A percentile compares a stretch with the other conserved stretches of the same genome.
Conservation (phyloP, 179 eudicot species). For the Carnegiea gigantea region DNA sequence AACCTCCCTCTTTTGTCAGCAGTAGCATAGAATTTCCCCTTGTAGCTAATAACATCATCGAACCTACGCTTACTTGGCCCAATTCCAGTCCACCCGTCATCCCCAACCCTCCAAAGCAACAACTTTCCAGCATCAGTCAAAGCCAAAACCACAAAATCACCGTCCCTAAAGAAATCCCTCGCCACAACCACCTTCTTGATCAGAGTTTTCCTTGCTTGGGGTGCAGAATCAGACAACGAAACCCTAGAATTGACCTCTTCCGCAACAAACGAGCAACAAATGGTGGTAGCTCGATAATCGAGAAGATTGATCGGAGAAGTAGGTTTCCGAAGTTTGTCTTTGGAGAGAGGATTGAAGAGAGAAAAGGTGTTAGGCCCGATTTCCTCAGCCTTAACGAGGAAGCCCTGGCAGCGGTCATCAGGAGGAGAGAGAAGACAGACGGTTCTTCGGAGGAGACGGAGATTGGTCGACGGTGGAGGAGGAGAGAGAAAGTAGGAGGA, state of each 20-base stretch:
- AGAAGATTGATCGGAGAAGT: neutral
- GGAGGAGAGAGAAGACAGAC: constrained; percentile 11
- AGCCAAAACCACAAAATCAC: constrained; percentile 21
- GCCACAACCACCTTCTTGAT: constrained; percentile 13
- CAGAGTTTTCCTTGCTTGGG: neutral
- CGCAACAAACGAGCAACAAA: neutral
- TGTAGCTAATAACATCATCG: constrained; percentile 18
- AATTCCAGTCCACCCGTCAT: constrained; percentile 20
- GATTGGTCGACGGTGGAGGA: neutral
- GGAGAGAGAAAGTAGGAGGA: neutral
- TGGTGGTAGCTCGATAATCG: neutral
- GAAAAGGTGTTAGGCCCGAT: neutral
- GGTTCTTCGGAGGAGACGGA: neutral
- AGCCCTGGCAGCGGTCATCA: neutral
- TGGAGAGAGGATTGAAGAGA: constrained; percentile 12
- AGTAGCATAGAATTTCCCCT: constrained; percentile 28
- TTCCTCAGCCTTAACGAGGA: constrained; percentile 4
- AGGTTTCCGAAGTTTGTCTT: neutral
- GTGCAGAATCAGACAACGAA: neutral
- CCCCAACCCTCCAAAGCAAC: constrained; percentile 21
- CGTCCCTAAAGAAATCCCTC: neutral
- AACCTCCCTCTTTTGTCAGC: constrained; percentile 23
- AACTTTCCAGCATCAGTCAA: constrained; percentile 6
- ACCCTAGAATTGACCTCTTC: neutral
- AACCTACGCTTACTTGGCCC: neutral